Evolutionary conservation across 495 filamentous ascomycete species (phyloP).

Genomic region (Platismatia glauca): DNA sequence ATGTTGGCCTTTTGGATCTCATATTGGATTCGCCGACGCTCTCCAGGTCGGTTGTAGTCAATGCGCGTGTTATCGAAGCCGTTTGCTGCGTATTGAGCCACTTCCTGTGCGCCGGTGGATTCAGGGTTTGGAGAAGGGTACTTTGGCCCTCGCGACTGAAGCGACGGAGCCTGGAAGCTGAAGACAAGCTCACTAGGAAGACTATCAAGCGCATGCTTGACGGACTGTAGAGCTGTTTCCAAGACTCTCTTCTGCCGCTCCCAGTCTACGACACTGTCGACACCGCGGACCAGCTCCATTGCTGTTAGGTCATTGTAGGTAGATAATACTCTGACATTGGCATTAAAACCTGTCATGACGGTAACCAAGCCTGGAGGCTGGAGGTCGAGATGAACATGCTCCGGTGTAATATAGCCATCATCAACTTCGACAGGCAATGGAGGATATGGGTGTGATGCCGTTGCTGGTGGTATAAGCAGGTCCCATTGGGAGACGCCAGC

Average conservation of each 20-base stretch:
- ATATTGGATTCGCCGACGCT: conserved; percentile 52
- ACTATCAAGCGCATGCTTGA: conserved; percentile 50
- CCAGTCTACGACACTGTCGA: conserved; percentile 62
- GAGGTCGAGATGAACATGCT: conserved; percentile 41
- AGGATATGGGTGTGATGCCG: conserved; percentile 64
- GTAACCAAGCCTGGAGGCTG: conserved; percentile 58
- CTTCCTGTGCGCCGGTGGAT: conserved; percentile 16
- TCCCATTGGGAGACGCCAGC: conserved; percentile 57
- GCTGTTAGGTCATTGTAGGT: conserved; percentile 59
- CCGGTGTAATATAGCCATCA: conserved; percentile 61
- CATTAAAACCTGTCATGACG: conserved; percentile 63
- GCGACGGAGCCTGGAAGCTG: conserved; percentile 19
- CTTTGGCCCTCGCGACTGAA: conserved; percentile 9
- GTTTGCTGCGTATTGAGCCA: not conserved
- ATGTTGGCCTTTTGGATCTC: conserved; percentile 84
- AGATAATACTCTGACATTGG: conserved; percentile 60
- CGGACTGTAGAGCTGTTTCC: conserved; percentile 49
- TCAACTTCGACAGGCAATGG: conserved; percentile 73
- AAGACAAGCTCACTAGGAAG: conserved; percentile 55
- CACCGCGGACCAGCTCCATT: conserved; percentile 66
- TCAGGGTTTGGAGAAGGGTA: conserved; percentile 16
- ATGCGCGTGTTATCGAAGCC: conserved; percentile 8
- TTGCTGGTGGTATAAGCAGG: conserved; percentile 59
- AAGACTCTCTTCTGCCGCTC: conserved; percentile 57
- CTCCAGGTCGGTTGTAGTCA: conserved; percentile 27